A percentile compares a stretch with the other conserved stretches of the same genome.
Evolutionary conservation across 768 basidiomycete genomes (phyloP).

Genomic region (Chlorophyllum brunneum): DNA sequence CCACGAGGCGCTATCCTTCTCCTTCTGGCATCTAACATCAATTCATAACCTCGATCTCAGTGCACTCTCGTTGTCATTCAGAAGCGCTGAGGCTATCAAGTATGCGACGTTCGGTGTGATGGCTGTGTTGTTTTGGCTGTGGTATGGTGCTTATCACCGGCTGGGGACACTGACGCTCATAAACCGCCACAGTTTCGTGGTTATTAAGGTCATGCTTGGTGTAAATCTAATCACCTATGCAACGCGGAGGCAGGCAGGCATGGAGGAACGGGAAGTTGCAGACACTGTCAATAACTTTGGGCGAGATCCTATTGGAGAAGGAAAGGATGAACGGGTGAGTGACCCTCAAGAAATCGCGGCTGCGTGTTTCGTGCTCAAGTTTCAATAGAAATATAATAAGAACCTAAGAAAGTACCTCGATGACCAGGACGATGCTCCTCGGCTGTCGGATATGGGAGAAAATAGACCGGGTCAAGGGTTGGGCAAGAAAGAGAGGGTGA

Average conservation of each 20-base stretch:
- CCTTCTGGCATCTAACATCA: slow-evolving; percentile 10
- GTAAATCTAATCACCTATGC: slow-evolving; percentile 86
- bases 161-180: neutral
- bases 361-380: slow-evolving; percentile 3
- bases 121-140: slow-evolving; percentile 75
- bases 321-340: slow-evolving; percentile 76
- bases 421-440: slow-evolving; percentile 63
- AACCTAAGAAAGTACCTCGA: slow-evolving; percentile 73
- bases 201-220: slow-evolving; percentile 90
- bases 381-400: slow-evolving; percentile 69
- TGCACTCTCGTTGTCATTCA: slow-evolving; percentile 30
- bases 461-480: slow-evolving; percentile 32
- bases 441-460: slow-evolving; percentile 74
- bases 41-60: slow-evolving; percentile 30
- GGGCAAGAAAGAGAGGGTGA: slow-evolving; percentile 57
- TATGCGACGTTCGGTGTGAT: slow-evolving; percentile 64
- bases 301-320: slow-evolving; percentile 88
- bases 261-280: slow-evolving; percentile 71
- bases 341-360: neutral
- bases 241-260: slow-evolving; percentile 63
- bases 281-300: slow-evolving; percentile 86
- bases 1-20: slow-evolving; percentile 14
- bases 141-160: slow-evolving; percentile 47
- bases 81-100: slow-evolving; percentile 41
- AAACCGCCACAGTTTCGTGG: slow-evolving; percentile 55